These are phyloP conservation scores for Tetrapyrgos nigripes DNA, from an alignment of 1,284 basidiomycete genomes.

Conservation along the genomic window DNA sequence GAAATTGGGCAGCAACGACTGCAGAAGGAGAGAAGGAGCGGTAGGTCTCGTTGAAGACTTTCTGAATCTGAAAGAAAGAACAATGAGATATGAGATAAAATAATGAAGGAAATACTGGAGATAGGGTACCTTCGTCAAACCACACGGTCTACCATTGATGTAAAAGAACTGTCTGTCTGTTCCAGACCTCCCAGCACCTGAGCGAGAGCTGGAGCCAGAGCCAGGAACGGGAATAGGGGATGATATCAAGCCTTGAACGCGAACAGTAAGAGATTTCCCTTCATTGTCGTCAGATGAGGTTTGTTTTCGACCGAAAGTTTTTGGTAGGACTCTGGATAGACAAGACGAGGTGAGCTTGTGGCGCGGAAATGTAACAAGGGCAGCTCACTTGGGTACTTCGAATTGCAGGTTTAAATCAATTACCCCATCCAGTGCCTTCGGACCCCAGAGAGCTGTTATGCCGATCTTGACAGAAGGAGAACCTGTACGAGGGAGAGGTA, in stretches of 20 bases:
- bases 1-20: constrained; percentile 70
- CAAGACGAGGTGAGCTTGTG: neutral
- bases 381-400: constrained; percentile 65
- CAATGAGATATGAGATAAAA: neutral
- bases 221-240: constrained; percentile 71
- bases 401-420: constrained; percentile 79
- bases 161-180: constrained; percentile 94
- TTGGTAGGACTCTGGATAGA: neutral
- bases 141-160: constrained; percentile 93
- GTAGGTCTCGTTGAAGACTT: constrained; percentile 91
- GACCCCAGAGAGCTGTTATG: constrained; percentile 85
- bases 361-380: neutral
- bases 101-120: constrained; percentile 9
- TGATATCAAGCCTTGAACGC: constrained; percentile 26
- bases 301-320: constrained; percentile 16
- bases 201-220: constrained; percentile 79
- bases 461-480: constrained; percentile 10
- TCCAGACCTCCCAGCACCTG: constrained; percentile 76
- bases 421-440: constrained; percentile 79
- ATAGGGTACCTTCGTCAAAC: constrained; percentile 67
- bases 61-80: constrained; percentile 64
- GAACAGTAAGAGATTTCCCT: constrained; percentile 22
- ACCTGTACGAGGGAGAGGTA: constrained; percentile 12
- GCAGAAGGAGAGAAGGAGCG: constrained; percentile 65
- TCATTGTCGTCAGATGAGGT: constrained; percentile 30